Percentiles rank a stretch among this genome's conserved stretches.
phyloP scores from a whole-genome alignment of 2,329 filamentous ascomycete genomes.

The Xylariaceae sp. region DNA sequence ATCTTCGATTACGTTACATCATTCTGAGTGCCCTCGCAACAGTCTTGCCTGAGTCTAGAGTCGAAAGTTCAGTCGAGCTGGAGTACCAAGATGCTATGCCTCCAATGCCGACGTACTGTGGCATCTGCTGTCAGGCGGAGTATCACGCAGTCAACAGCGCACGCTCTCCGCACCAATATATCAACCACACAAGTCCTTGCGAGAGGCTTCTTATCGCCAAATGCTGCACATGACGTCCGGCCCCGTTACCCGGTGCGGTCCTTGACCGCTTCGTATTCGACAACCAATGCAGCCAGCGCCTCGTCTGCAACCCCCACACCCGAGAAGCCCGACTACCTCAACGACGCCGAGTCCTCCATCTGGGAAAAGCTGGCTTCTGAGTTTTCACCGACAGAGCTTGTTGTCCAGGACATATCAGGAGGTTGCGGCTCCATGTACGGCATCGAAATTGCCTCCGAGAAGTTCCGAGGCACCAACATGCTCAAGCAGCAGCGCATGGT shows the following conservation, averaged over 20 bases:
- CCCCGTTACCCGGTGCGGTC: constrained; percentile 16
- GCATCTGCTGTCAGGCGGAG: constrained; percentile 16
- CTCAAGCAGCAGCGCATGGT: constrained; percentile 83
- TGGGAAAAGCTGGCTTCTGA: constrained; percentile 52
- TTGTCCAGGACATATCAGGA: constrained; percentile 77
- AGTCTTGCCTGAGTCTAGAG: too few species aligned
- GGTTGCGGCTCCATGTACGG: constrained; percentile 88
- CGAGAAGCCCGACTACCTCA: constrained; percentile 49
- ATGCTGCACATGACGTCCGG: not conserved
- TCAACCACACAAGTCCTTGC: constrained; percentile 6
- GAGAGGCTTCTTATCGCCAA: constrained; percentile 2
- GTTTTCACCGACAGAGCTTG: constrained; percentile 50
- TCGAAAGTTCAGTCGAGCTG: too few species aligned
- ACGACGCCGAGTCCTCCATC: constrained; percentile 57
- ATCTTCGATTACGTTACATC: too few species aligned
- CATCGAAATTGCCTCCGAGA: constrained; percentile 70
- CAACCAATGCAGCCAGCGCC: constrained; percentile 29
- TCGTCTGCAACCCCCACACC: constrained; percentile 13
- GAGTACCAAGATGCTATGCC: constrained; percentile 20
- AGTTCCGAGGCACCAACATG: constrained; percentile 68
- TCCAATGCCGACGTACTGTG: constrained; percentile 22
- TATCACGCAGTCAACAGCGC: constrained; percentile 10
- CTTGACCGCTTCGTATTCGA: constrained; percentile 24
- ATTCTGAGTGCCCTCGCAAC: too few species aligned
- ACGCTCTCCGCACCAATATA: constrained; percentile 5